phyloP scores from a whole-genome alignment of 352 stramenopile genomes.

The Globisporangium nodosum region DNA sequence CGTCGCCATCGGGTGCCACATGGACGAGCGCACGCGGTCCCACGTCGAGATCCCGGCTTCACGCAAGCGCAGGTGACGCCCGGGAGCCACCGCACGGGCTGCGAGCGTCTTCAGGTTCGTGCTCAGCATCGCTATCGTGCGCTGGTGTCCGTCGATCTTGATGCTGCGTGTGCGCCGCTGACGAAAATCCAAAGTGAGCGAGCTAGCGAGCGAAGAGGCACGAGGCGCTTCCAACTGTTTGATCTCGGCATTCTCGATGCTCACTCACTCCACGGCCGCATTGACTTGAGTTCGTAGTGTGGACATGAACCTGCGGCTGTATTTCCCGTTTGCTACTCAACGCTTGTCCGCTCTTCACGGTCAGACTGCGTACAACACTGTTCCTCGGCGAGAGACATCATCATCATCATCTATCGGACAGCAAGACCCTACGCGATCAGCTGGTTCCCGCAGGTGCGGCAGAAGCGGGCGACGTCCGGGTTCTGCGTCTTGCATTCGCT shows the following conservation, averaged over 20 bases:
- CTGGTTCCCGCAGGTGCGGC: constrained; percentile 73
- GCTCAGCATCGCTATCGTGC: not conserved
- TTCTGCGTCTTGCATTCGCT: constrained; percentile 70
- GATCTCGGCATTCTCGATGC: too few species aligned
- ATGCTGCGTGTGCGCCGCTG: too few species aligned
- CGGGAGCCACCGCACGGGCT: not conserved
- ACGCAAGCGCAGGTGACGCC: not conserved
- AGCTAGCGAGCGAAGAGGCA: too few species aligned
- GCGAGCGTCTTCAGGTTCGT: not conserved
- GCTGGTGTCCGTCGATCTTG: too few species aligned
- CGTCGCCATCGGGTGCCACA: constrained; percentile 78
- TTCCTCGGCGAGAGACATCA: not conserved
- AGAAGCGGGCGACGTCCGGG: constrained; percentile 69
- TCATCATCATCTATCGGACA: constrained; percentile 1
- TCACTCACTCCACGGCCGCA: too few species aligned
- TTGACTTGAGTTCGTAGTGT: too few species aligned
- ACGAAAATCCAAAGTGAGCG: not conserved
- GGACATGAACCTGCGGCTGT: not conserved
- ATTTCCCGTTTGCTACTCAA: not conserved
- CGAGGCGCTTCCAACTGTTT: too few species aligned
- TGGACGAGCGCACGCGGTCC: constrained; percentile 68
- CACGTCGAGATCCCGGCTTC: constrained; percentile 56
- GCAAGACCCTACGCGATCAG: constrained; percentile 36
- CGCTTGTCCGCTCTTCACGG: not conserved
- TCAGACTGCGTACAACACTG: not conserved